A percentile compares a stretch with the other conserved stretches of the same genome.
phyloP scores from a whole-genome alignment of 495 filamentous ascomycete genomes.

The Penicillium subrubescens region DNA sequence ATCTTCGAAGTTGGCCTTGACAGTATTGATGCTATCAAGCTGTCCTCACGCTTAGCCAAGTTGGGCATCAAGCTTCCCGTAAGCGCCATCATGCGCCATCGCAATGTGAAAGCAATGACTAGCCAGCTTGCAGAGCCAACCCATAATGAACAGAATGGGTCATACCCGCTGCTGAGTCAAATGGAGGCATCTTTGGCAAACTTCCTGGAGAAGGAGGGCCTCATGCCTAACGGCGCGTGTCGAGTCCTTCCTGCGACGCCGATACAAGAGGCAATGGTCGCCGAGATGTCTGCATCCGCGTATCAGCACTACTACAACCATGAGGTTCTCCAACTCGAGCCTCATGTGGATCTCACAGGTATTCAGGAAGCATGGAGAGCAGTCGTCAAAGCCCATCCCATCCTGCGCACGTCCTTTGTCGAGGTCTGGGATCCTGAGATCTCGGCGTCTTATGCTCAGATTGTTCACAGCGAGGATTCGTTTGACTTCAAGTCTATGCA shows the following conservation, averaged over 20 bases:
- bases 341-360: conserved; percentile 50
- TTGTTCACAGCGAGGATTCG: conserved; percentile 46
- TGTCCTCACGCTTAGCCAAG: conserved; percentile 65
- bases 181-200: conserved; percentile 36
- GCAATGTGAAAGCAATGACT: conserved; percentile 60
- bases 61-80: conserved; percentile 60
- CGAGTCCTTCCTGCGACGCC: conserved; percentile 70
- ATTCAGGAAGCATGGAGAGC: conserved; percentile 61
- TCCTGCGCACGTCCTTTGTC: conserved; percentile 71
- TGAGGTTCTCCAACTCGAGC: conserved; percentile 63
- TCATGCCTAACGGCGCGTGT: conserved; percentile 41
- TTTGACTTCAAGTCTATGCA: conserved; percentile 26
- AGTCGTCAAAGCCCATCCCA: conserved; percentile 60
- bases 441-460: conserved; percentile 61
- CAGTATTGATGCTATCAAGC: conserved; percentile 83
- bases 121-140: conserved; percentile 18
- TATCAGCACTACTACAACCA: conserved; percentile 80
- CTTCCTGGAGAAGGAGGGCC: conserved; percentile 31
- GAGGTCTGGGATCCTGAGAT: conserved; percentile 60
- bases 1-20: conserved; percentile 87
- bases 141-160: conserved; percentile 7
- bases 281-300: conserved; percentile 69
- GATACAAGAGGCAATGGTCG: conserved; percentile 82
- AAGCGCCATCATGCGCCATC: conserved; percentile 68
- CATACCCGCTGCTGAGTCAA: conserved; percentile 21